Percentiles rank a stretch among this genome's conserved stretches.
phyloP scores from a whole-genome alignment of 257 asterid genomes.

The Penstemon eatonii region DNA sequence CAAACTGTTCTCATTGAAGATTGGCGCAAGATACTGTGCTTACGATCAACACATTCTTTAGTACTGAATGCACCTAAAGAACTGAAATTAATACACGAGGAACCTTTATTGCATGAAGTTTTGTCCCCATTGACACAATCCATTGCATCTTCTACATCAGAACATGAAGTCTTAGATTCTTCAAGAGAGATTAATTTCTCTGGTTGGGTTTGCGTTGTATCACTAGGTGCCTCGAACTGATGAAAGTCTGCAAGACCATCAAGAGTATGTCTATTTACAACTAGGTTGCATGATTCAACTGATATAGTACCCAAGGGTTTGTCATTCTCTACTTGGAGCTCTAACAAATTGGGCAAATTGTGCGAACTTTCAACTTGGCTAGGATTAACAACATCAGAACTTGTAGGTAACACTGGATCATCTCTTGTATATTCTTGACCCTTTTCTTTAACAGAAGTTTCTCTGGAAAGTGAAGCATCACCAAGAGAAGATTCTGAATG shows the following conservation, averaged over 20 bases:
- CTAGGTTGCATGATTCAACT: constrained; percentile 33
- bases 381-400: constrained; percentile 33
- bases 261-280: constrained; percentile 29
- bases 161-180: constrained; percentile 40
- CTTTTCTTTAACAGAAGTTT: constrained; percentile 32
- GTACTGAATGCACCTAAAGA: constrained; percentile 26
- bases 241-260: constrained; percentile 27
- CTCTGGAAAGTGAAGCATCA: constrained; percentile 27
- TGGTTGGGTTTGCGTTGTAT: constrained; percentile 26
- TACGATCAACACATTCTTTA: constrained; percentile 29
- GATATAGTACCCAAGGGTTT: constrained; percentile 20
- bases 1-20: constrained; percentile 43
- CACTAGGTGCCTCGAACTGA: constrained; percentile 27
- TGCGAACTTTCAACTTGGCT: constrained; percentile 25
- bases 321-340: constrained; percentile 26
- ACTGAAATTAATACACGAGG: constrained; percentile 34
- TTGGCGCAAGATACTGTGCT: constrained; percentile 29
- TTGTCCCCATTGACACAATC: constrained; percentile 30
- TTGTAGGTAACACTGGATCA: constrained; percentile 35
- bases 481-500: constrained; percentile 34
- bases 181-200: constrained; percentile 39
- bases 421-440: constrained; percentile 31
- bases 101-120: constrained; percentile 34
- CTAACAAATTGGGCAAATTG: constrained; percentile 20
- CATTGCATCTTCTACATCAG: constrained; percentile 40